Evolutionary conservation across 2,329 filamentous ascomycete genomes (phyloP).

Genomic region (Neocatenulostroma microsporum): DNA sequence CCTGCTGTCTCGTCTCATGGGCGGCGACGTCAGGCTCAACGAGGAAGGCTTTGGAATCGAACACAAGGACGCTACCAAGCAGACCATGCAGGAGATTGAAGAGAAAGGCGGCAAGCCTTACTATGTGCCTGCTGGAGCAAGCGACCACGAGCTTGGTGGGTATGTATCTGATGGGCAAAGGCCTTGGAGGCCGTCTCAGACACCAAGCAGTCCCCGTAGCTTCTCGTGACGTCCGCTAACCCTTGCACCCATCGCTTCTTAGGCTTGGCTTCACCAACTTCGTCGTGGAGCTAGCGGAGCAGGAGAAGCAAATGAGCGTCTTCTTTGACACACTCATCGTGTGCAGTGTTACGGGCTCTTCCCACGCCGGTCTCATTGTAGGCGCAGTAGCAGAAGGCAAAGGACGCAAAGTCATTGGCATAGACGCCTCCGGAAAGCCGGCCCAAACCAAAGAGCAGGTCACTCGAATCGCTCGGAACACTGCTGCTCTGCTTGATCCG

Average conservation of each 20-base stretch:
- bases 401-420: constrained; percentile 54
- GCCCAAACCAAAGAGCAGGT: constrained; percentile 58
- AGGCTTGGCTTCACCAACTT: constrained; percentile 65
- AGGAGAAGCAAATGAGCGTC: constrained; percentile 54
- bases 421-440: constrained; percentile 57
- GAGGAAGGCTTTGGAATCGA: constrained; percentile 58
- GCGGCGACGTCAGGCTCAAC: constrained; percentile 51
- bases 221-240: too few relatives aligned
- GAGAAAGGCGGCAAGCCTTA: constrained; percentile 54
- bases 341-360: constrained; percentile 63
- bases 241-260: too few relatives aligned
- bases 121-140: constrained; percentile 64
- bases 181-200: too few relatives aligned
- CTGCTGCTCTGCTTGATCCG: constrained; percentile 56
- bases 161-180: too few relatives aligned
- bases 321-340: constrained; percentile 59
- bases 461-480: constrained; percentile 57
- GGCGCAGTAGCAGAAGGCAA: constrained; percentile 53
- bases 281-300: constrained; percentile 59
- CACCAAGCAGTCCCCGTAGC: too few relatives aligned
- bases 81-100: constrained; percentile 48
- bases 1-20: constrained; percentile 16
- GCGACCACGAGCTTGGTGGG: constrained; percentile 62
- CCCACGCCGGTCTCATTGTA: constrained; percentile 63
- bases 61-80: constrained; percentile 49